A percentile compares a stretch with the other conserved stretches of the same genome.
These are phyloP conservation scores for Neurospora sp. DNA, from an alignment of 495 filamentous ascomycete genomes.

Conservation along the genomic window DNA sequence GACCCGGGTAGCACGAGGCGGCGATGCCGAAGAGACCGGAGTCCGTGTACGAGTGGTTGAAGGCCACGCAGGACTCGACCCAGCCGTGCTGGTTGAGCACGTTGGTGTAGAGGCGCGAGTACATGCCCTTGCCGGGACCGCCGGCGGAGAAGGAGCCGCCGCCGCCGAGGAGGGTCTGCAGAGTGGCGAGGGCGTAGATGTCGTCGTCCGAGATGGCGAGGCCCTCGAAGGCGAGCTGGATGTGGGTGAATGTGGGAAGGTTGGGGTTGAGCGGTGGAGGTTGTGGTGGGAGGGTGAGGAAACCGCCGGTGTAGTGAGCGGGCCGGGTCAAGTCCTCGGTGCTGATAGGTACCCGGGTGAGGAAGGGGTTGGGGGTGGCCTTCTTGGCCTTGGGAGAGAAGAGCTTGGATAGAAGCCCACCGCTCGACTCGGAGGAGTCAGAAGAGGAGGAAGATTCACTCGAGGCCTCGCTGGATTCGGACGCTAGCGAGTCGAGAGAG, in stretches of 20 bases:
- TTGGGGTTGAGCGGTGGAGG: slow-evolving; percentile 67
- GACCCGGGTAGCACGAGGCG: slow-evolving; percentile 67
- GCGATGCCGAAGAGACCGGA: slow-evolving; percentile 90
- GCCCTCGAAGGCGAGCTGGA: slow-evolving; percentile 93
- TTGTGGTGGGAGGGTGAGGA: slow-evolving; percentile 71
- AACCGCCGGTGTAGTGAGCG: slow-evolving; percentile 88
- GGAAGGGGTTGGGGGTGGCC: slow-evolving; percentile 37
- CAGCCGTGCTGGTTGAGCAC: slow-evolving; percentile 94
- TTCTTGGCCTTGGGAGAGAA: slow-evolving; percentile 75
- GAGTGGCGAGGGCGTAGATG: slow-evolving; percentile 92
- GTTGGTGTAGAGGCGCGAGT: slow-evolving; percentile 92
- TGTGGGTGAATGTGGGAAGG: slow-evolving; percentile 74
- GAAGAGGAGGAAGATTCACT: slow-evolving; percentile 26
- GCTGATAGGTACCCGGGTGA: slow-evolving; percentile 28
- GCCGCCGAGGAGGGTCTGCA: slow-evolving; percentile 91
- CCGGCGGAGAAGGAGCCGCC: slow-evolving; percentile 97
- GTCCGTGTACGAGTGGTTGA: slow-evolving; percentile 96
- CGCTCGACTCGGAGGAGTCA: slow-evolving; percentile 41
- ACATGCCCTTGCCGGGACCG: slow-evolving; percentile 98
- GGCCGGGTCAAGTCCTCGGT: slow-evolving; percentile 49
- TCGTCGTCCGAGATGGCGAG: slow-evolving; percentile 81
- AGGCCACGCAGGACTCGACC: slow-evolving; percentile 89
- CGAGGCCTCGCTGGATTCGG: slow-evolving; percentile 29
- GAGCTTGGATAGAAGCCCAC: slow-evolving; percentile 60
- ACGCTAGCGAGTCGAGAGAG: slow-evolving; percentile 27